A percentile compares a stretch with the other conserved stretches of the same genome.
Conservation (phyloP, 1,139 yeast species). For the Candida glucosophila region DNA sequence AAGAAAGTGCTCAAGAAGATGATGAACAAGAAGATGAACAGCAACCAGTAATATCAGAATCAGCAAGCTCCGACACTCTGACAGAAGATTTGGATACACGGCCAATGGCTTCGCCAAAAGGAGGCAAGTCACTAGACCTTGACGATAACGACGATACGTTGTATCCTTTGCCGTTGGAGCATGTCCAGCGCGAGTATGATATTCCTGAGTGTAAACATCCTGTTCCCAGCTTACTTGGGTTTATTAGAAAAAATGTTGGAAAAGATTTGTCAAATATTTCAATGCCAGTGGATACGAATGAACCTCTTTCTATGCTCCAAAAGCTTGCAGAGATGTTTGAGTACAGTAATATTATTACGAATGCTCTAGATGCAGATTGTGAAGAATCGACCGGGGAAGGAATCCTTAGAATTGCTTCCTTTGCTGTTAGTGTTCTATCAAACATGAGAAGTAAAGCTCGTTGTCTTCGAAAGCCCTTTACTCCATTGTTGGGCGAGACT, state of each 20-base stretch:
- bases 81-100: conserved; percentile 8
- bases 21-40: no score
- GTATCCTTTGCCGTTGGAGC: conserved; percentile 55
- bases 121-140: conserved; percentile 2
- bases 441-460: conserved; percentile 68
- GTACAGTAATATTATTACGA: conserved; percentile 57
- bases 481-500: conserved; percentile 84
- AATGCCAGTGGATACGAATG: conserved; percentile 93
- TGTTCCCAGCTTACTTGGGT: conserved; percentile 77
- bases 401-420: conserved; percentile 65
- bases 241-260: conserved; percentile 84
- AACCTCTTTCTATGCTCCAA: conserved; percentile 79
- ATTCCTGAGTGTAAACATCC: conserved; percentile 52
- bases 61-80: neutral
- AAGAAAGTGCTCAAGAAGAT: conserved; percentile 7
- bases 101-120: conserved; percentile 5
- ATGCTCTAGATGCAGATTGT: conserved; percentile 40
- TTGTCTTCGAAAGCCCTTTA: conserved; percentile 80
- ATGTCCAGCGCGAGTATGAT: conserved; percentile 48
- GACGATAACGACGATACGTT: conserved; percentile 26
- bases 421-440: conserved; percentile 71
- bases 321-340: conserved; percentile 74
- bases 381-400: conserved; percentile 44
- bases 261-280: conserved; percentile 80
- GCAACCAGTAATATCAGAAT: neutral